Evolutionary conservation across 805 yeast species (phyloP), one percentile per base, ranked within the genome.

Genomic region (Candida mattraensis): DNA sequence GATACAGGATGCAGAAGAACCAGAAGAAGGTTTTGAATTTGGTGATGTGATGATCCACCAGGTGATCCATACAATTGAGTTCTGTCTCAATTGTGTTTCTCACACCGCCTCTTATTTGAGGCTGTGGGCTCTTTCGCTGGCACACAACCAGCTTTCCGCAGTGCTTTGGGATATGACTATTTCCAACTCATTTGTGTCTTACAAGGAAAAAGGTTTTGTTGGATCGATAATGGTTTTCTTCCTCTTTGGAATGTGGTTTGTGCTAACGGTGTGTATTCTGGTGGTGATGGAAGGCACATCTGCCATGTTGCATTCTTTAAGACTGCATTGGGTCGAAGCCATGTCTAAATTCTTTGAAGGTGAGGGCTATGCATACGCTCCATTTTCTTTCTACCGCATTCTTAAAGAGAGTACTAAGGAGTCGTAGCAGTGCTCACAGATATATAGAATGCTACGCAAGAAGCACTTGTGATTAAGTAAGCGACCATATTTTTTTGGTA

Each of bases 201-300:
- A 39, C 35, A 76, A 78, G 3, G 54, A 64, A 18, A 66, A 72
- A 5, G 86, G 86, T 0, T 44, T 66, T 18, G 46, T 58, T 13
- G 87, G 87, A 7, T 74, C 78, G 5, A 39, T 76, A 24, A 72
- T 72, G 72, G 73, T 80, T 2, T 78, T 80, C 13, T 56, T 75
- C 18, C 60, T 83, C 36, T 83, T 82, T 63, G 84, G 78, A 19
- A 73, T 82, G 77, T 83, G 89, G 89, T 82, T 83, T 58, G 71
- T 74, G 5, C 66, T 83, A 48, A 81, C 88, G 0, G 81, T 79
- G 24, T 71, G 78, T 48, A 78, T 83, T 26, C 64, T 83, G 54
- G 88, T 83, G 30, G 67, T 80, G 31, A 83, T 83, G 89, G 89
- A 83, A 62, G 89, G 89, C 38, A 83, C 88, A 0, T 80, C 87